Percentiles rank a stretch among this genome's conserved stretches.
These are phyloP conservation scores for Lagerstroemia speciosa DNA, from an alignment of 345 rosid genomes.

Conservation along the genomic window DNA sequence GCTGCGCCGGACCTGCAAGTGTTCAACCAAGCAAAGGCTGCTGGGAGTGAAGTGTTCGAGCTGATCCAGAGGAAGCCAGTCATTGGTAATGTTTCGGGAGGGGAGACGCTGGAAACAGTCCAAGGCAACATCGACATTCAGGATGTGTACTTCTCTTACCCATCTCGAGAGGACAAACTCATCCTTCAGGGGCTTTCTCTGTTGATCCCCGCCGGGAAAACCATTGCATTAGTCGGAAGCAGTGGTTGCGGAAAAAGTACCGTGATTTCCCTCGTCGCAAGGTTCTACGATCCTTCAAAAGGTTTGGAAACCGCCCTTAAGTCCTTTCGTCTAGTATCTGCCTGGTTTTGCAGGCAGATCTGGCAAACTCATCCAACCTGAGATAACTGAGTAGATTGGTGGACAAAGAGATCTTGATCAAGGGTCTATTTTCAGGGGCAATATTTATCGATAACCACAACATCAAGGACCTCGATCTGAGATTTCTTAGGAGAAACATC, in stretches of 20 bases:
- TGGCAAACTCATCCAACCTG: no score
- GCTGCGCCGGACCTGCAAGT: slow-evolving; percentile 67
- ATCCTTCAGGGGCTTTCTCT: slow-evolving; percentile 47
- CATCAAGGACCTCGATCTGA: slow-evolving; percentile 46
- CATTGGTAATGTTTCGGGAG: slow-evolving; percentile 22
- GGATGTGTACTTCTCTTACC: slow-evolving; percentile 41
- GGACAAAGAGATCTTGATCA: neutral
- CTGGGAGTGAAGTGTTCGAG: slow-evolving; percentile 43
- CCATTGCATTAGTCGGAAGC: slow-evolving; percentile 46
- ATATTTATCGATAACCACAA: slow-evolving; percentile 39
- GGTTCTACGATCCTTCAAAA: slow-evolving; percentile 52
- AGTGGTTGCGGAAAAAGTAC: slow-evolving; percentile 70
- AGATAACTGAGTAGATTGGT: neutral
- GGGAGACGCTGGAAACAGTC: slow-evolving; percentile 17
- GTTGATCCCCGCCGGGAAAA: slow-evolving; percentile 52
- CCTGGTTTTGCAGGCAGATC: neutral
- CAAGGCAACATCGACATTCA: slow-evolving; percentile 39
- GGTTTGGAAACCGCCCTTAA: slow-evolving; percentile 18
- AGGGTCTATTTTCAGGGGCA: slow-evolving; percentile 24
- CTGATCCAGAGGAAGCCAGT: slow-evolving; percentile 37
- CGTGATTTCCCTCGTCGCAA: slow-evolving; percentile 40
- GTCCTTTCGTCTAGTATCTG: neutral
- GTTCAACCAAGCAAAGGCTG: slow-evolving; percentile 62
- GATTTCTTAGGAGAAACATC: slow-evolving; percentile 35
- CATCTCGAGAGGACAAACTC: slow-evolving; percentile 36